A percentile compares a stretch with the other conserved stretches of the same genome.
These are phyloP conservation scores for Podospora conica DNA, from an alignment of 495 filamentous ascomycete species.

Conservation along the genomic window DNA sequence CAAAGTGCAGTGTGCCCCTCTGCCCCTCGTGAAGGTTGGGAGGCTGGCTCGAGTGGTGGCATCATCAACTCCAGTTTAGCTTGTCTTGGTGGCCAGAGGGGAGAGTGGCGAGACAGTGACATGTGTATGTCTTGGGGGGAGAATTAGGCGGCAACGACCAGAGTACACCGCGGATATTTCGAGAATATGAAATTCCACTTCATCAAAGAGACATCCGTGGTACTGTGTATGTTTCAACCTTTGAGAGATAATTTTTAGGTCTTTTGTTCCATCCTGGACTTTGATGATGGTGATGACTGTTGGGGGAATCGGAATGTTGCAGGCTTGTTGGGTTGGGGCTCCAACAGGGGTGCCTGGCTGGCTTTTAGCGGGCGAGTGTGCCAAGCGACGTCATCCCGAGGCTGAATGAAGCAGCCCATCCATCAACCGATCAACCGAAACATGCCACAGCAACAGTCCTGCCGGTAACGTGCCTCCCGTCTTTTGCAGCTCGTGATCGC, in stretches of 20 bases:
- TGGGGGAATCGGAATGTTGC: background rate
- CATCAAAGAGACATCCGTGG: background rate
- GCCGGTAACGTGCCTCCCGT: background rate
- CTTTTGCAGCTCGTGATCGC: background rate
- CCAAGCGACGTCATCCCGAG: slow-evolving; percentile 23
- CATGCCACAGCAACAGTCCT: background rate
- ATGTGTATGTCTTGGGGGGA: too few relatives aligned
- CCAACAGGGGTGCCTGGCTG: background rate
- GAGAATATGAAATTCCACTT: background rate
- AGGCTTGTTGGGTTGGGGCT: background rate
- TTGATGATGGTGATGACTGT: background rate
- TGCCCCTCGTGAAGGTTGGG: background rate
- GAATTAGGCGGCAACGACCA: too few relatives aligned
- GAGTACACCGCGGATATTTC: background rate
- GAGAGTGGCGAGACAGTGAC: background rate
- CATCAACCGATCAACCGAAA: background rate
- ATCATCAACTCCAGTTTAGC: background rate
- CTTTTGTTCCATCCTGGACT: background rate
- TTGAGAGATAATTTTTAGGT: background rate
- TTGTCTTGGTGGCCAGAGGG: background rate
- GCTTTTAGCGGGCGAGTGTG: background rate
- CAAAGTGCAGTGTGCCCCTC: too few relatives aligned
- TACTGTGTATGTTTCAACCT: background rate
- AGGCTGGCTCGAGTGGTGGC: background rate
- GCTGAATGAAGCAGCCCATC: slow-evolving; percentile 7